Evolutionary conservation across 108 stramenopile genomes (phyloP), one percentile per base, ranked within the genome.

Genomic region (Mayamaea pseudoterrestris): DNA sequence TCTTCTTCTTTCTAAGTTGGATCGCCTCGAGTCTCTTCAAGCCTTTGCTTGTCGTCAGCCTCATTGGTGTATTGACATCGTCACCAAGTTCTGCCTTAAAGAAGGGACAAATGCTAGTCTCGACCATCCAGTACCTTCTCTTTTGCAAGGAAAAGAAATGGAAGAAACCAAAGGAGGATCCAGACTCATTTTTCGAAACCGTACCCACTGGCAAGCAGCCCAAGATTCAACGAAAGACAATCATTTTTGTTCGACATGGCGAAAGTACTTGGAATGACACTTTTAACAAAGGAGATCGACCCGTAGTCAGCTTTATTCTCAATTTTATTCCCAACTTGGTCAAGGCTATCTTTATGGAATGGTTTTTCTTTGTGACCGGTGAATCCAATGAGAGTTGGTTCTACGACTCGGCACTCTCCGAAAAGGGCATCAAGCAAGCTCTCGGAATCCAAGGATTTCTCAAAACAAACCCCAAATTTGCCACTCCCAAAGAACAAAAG

Each of bases 221-320:
- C 18, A 37, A 30, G 25, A 47, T 74, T 26, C 61, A 66, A 30
- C 68, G 57, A 18, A 90, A 90, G 46, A 86, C 79, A 0, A 55
- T 90, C 27, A 71, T 90, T 22, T 73, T 90, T 34, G 62, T 90
- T 4, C 78, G 89, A 3, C 89, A 90, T 36, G 89, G 89, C 17
- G 69, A 74, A 44, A 51, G 71, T 13, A 80, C 78, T 13, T 90
- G 89, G 89, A 90, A 90, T 51, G 83, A 90, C 34, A 86, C 83
- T n/a, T 90, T 90, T 63, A 90, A 90, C 57, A 67, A 65, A 30
- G 73, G 73, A 17, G 79, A 83, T 42, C 73, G 83, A 5, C 61
- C 60, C 47, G 60, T 55, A 29, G n/a, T 58, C 24, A n/a, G 40
- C 14, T 90, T 90, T 50, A 35, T 70, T 0, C 32, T 76, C 29